Base-by-base conservation (phyloP, 2,329 filamentous ascomycete species). In the Monosporascus sp. region DNA sequence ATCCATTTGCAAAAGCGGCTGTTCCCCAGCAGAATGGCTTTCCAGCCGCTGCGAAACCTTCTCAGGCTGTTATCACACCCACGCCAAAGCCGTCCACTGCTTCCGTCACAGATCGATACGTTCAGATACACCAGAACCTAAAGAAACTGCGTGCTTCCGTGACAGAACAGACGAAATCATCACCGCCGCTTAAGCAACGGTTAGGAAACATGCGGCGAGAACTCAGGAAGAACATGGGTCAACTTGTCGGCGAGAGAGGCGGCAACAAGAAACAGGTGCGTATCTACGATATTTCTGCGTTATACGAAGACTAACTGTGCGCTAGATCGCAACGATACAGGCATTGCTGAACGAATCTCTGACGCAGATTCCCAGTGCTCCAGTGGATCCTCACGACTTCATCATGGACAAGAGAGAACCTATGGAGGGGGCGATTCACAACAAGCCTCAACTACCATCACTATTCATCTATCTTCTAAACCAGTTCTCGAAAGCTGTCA, bases 381-480 rank as follows among this genome's bases (percentile, higher is more conserved):
- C 71, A 1, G 73, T 86, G 15, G 78, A 85, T 55, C 77, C 82
- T 11, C 75, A 75, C 50, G 68, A 75, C 18, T 85, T 81, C 63
- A 70, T 85, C 44, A 72, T 69, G 6, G 69, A 73, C n/a, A 65
- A 67, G 15, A 70, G 77, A 49, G 66, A 74, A 27, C 75, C 76
- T 1, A 65, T 70, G n/a, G 74, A 80, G 51, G 80, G 77, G 14
- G 76, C 76, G 3, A 62, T 72, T 3, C 69, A 78, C 52, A 80
- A 85, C 51, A 80, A 77, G 1, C 67, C 72, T 22, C 73, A 78
- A 20, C 70, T 88, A 22, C 85, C 88, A 0, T 78, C 81, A 1
- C 70, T 89, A 6, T 81, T 89, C 57, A 72, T 95, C 25, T 95
- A 91, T 66, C 77, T 90, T 2, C 76, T 95, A 52, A 91, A 89